phyloP scores from a whole-genome alignment of 2,329 filamentous ascomycete genomes.

The Trichoderma sp. region DNA sequence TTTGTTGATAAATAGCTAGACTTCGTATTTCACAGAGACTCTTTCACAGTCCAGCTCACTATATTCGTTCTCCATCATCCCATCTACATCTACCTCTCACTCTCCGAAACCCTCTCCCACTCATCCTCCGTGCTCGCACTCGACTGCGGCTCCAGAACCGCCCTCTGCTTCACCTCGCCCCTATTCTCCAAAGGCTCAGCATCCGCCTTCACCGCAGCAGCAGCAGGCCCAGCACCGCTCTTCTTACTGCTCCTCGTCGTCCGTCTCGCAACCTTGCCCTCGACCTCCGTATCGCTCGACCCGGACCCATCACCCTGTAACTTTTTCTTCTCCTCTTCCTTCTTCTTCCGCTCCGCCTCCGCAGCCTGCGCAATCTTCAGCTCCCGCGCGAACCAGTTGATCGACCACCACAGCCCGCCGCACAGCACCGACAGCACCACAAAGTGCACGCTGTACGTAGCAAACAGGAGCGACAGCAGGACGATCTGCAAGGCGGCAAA shows the following conservation, averaged over 20 bases:
- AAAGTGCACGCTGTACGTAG: conserved; percentile 89
- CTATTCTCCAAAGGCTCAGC: conserved; percentile 48
- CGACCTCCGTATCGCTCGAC: conserved; percentile 52
- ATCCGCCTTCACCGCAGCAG: conserved; percentile 37
- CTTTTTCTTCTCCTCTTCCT: conserved; percentile 42
- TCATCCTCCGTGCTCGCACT: conserved; percentile 86
- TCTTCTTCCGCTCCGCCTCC: conserved; percentile 50
- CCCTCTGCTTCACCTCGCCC: conserved; percentile 55
- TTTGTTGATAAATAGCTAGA: background rate
- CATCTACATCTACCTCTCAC: conserved; percentile 47
- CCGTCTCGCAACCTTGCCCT: conserved; percentile 38
- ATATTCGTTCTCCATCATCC: no score
- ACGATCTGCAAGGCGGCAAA: conserved; percentile 85
- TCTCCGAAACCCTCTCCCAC: conserved; percentile 87
- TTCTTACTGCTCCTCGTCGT: conserved; percentile 30
- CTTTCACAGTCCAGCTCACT: background rate
- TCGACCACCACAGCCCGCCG: conserved; percentile 84
- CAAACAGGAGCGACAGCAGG: conserved; percentile 73
- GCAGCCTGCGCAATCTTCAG: conserved; percentile 51
- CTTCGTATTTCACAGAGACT: background rate
- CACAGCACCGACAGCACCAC: conserved; percentile 77
- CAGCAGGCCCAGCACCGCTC: conserved; percentile 28
- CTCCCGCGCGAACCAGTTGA: conserved; percentile 94
- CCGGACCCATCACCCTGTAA: conserved; percentile 37
- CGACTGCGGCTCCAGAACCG: conserved; percentile 53